Base-by-base conservation (phyloP, 148 eudicot genomes). In the Persicaria maculosa region DNA sequence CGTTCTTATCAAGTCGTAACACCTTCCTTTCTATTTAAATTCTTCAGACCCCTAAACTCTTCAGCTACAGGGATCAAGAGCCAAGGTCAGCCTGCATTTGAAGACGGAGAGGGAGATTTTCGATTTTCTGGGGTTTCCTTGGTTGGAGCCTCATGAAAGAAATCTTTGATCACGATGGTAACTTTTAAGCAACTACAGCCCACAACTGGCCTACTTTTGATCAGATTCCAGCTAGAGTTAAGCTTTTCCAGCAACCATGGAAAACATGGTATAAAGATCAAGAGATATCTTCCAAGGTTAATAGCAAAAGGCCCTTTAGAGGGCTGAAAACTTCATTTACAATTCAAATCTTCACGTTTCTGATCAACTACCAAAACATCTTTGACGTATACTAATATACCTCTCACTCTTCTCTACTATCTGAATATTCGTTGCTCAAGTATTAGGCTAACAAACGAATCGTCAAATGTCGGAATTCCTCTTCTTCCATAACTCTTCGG, bases 141-240 rank as follows among this genome's bases (percentile, higher is more conserved):
- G 92, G 91, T 83, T 90, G 47, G 92, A 95, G 73, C 99, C 99
- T 25, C 85, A 88, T 65, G 88, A 90, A 79, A 85, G 99, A 87
- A 95, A 95, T 73, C 85, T 95, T 31, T 90, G 82, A 87, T 47
- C 70, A 65, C 5, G 46, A 19, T 8, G 19, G 70, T 43, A 36
- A 36, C 17, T 8, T 4, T 11, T 14, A 17, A 57, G 69, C 69
- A 64, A 36, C 14, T 65, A 14, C 70, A 65, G 70, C 70, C 40
- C 53, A 53, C 17, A 14, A n/a, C 4, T 53, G 17, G 57, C 19
- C 17, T 53, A 53, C 57, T 53, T 53, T 12, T 53, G 12, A 48
- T 10, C 14, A 48, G 3, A 20, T 20, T 0, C 31, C 22, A 25
- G 67, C 36, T 61, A 62, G 31, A 16, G n/a, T n/a, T n/a, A n/a